phyloP scores from a whole-genome alignment of 2,329 filamentous ascomycete genomes.

The Ophiocordyceps australis region DNA sequence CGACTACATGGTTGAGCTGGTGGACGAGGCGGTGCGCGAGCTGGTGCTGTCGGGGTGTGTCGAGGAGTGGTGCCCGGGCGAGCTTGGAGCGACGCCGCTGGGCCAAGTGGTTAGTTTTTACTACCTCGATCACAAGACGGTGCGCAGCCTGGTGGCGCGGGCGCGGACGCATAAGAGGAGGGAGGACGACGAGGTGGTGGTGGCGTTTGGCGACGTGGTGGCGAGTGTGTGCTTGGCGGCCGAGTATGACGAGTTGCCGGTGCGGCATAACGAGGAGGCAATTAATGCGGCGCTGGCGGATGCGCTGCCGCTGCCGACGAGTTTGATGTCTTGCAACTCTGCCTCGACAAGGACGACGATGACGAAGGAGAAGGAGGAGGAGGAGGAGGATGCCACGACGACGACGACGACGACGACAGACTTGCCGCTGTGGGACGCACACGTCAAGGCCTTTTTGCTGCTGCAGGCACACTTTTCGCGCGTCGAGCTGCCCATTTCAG shows the following conservation, averaged over 20 bases:
- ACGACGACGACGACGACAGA: slow-evolving; percentile 40
- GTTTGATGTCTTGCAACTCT: too few relatives aligned
- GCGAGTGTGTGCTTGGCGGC: slow-evolving; percentile 86
- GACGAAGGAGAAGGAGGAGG: slow-evolving; percentile 87
- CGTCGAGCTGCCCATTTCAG: slow-evolving; percentile 80
- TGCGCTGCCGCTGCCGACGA: slow-evolving; percentile 49
- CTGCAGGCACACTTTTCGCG: slow-evolving; percentile 91
- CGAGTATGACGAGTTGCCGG: slow-evolving; percentile 94
- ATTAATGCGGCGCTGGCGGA: slow-evolving; percentile 83
- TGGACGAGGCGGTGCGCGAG: slow-evolving; percentile 69
- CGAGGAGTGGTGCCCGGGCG: slow-evolving; percentile 65
- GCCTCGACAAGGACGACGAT: too few relatives aligned
- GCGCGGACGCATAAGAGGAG: slow-evolving; percentile 55
- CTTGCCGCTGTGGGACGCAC: slow-evolving; percentile 93
- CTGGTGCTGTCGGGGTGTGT: slow-evolving; percentile 75
- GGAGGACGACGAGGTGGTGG: too few relatives aligned
- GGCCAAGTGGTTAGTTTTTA: slow-evolving; percentile 99
- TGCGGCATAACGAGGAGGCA: slow-evolving; percentile 94
- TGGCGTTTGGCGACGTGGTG: slow-evolving; percentile 65
- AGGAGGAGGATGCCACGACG: slow-evolving; percentile 68
- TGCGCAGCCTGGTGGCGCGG: slow-evolving; percentile 64
- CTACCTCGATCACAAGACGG: slow-evolving; percentile 89
- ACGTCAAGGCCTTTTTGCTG: slow-evolving; percentile 88
- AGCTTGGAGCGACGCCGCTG: slow-evolving; percentile 75
- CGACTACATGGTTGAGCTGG: slow-evolving; percentile 85